phyloP scores from a whole-genome alignment of 2,329 filamentous ascomycete species.

The Diaporthe aspalathi region DNA sequence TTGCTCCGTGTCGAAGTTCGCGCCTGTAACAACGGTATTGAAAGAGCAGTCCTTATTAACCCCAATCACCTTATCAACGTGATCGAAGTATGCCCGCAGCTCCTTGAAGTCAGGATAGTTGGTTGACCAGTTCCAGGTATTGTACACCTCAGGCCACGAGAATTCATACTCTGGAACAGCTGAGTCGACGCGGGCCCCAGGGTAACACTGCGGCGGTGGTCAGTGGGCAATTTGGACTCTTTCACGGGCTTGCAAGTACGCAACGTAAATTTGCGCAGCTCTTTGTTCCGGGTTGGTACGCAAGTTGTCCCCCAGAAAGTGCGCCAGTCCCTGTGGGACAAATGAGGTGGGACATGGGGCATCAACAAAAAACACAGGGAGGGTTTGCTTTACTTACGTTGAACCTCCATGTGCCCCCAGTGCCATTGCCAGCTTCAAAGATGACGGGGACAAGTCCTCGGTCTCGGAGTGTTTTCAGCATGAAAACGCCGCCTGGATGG shows the following conservation, averaged over 20 bases:
- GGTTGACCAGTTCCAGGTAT: slow-evolving; percentile 67
- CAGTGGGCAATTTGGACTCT: not conserved
- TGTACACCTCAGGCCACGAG: slow-evolving; percentile 61
- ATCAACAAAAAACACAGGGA: not conserved
- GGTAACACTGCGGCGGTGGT: slow-evolving; percentile 54
- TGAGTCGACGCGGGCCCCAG: slow-evolving; percentile 65
- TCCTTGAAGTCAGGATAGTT: slow-evolving; percentile 65
- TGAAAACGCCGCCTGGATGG: slow-evolving; percentile 57
- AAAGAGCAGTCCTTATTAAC: slow-evolving; percentile 69
- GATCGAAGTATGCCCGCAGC: slow-evolving; percentile 68
- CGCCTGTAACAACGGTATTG: slow-evolving; percentile 64
- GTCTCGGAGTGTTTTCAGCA: slow-evolving; percentile 63
- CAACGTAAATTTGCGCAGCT: not conserved
- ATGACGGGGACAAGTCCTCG: slow-evolving; percentile 60
- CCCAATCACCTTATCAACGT: slow-evolving; percentile 65
- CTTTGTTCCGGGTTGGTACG: fast-evolving
- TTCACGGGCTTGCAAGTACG: not conserved
- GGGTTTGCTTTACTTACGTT: slow-evolving; percentile 47
- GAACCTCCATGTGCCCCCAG: slow-evolving; percentile 67
- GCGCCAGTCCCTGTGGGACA: not conserved
- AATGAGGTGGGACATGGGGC: not conserved
- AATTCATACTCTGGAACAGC: slow-evolving; percentile 66
- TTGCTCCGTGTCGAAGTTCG: slow-evolving; percentile 59
- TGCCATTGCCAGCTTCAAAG: slow-evolving; percentile 63
- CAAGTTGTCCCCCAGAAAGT: too few relatives aligned